Evolutionary conservation across 306 rosid genomes (phyloP).

Genomic region (Sicyos edulis): DNA sequence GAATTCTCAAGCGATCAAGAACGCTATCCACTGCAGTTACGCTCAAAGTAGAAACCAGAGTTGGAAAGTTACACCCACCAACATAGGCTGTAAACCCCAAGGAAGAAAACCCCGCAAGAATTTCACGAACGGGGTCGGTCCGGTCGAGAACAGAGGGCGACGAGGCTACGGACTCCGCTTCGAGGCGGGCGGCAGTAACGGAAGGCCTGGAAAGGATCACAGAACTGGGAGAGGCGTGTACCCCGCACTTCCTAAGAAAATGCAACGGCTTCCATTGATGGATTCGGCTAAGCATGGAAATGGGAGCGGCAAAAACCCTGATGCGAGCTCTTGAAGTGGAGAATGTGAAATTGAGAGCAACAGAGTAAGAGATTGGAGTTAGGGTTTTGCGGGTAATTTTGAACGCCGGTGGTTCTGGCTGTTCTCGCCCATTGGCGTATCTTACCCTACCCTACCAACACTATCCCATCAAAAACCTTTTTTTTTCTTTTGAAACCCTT

Average conservation of each 20-base stretch:
- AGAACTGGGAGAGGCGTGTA: slow-evolving; percentile 21
- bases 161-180: slow-evolving; percentile 9
- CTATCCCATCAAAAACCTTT: too few species aligned
- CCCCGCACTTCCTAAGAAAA: slow-evolving; percentile 21
- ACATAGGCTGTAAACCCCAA: slow-evolving; percentile 30
- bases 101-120: slow-evolving; percentile 32
- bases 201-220: slow-evolving; percentile 30
- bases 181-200: slow-evolving; percentile 27
- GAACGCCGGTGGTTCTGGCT: slow-evolving; percentile 5
- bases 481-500: too few species aligned
- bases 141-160: not conserved
- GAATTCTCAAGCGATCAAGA: slow-evolving; percentile 30
- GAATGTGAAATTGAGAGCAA: not conserved
- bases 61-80: slow-evolving; percentile 24
- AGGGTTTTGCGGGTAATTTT: slow-evolving; percentile 39
- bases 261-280: slow-evolving; percentile 25
- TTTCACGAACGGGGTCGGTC: slow-evolving; percentile 26
- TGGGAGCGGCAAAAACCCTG: slow-evolving; percentile 10
- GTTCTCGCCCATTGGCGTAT: too few species aligned
- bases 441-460: too few species aligned
- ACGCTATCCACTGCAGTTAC: slow-evolving; percentile 32
- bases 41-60: slow-evolving; percentile 25
- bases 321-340: too few species aligned
- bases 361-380: not conserved
- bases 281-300: slow-evolving; percentile 39